Evolutionary conservation across 345 rosid species (phyloP).

Genomic region (Geranium rotundifolium): DNA sequence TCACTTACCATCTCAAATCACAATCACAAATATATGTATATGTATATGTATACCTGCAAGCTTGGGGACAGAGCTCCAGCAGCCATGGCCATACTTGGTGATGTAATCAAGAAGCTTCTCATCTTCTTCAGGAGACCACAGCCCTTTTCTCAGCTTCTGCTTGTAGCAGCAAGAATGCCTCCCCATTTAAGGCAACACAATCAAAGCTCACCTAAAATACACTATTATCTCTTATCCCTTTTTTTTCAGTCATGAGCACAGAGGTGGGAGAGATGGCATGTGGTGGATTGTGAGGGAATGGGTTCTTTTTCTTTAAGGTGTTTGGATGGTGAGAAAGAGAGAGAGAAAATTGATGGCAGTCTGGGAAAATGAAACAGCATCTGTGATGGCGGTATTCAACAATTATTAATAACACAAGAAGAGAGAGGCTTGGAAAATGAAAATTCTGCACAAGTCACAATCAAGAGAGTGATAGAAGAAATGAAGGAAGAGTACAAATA

Average conservation of each 20-base stretch:
- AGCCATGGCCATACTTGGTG: background rate
- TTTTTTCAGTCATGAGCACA: background rate
- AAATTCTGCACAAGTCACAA: background rate
- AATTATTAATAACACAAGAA: background rate
- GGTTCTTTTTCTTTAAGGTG: background rate
- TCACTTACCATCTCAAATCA: background rate
- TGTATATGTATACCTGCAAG: background rate
- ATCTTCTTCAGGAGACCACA: background rate
- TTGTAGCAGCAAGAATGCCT: background rate
- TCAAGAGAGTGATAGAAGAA: background rate
- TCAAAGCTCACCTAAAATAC: background rate
- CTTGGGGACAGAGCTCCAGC: background rate
- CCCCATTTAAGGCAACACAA: background rate
- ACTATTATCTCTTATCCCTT: background rate
- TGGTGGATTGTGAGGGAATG: too few species aligned
- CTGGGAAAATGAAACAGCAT: background rate
- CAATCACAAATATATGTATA: too few species aligned
- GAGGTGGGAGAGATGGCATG: background rate
- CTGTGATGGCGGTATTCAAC: background rate
- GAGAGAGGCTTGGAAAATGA: background rate
- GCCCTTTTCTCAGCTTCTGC: background rate
- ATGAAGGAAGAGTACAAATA: too few species aligned
- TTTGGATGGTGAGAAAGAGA: background rate
- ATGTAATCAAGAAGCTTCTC: background rate
- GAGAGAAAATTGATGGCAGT: background rate